These are phyloP conservation scores for Scenedesmus sp. DNA, from an alignment of 163 green algal species.

Conservation along the genomic window DNA sequence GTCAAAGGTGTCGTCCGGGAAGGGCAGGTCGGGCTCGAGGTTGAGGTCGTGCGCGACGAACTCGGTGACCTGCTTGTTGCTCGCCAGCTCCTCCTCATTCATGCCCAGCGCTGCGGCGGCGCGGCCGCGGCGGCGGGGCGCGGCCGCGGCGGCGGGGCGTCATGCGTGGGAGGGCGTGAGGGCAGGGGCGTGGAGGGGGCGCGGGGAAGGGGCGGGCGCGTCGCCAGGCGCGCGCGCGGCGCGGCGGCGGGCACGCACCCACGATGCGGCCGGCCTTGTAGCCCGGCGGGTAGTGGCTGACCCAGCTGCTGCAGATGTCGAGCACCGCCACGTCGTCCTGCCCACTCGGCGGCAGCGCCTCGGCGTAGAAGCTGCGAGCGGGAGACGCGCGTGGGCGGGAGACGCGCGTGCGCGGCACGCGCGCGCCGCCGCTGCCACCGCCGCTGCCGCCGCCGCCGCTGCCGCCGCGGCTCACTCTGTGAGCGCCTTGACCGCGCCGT, in stretches of 20 bases:
- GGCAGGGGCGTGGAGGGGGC: too few relatives aligned
- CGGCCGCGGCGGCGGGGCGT: too few relatives aligned
- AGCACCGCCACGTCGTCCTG: slow-evolving; percentile 76
- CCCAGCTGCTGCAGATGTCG: slow-evolving; percentile 95
- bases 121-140: too few relatives aligned
- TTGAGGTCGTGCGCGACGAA: slow-evolving; percentile 79
- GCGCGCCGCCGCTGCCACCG: too few relatives aligned
- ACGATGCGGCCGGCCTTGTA: slow-evolving; percentile 65
- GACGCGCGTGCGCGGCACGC: not conserved
- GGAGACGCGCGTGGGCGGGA: not conserved
- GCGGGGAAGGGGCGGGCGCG: too few relatives aligned
- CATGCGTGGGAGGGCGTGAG: too few relatives aligned
- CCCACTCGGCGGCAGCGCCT: slow-evolving; percentile 71
- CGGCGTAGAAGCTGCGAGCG: slow-evolving; percentile 58
- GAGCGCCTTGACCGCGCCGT: slow-evolving; percentile 89
- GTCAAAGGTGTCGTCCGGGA: slow-evolving; percentile 89
- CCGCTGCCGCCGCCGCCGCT: too few relatives aligned
- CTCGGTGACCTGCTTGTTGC: slow-evolving; percentile 66
- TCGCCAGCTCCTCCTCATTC: slow-evolving; percentile 86
- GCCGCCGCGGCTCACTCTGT: slow-evolving; percentile 71
- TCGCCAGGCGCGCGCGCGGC: not conserved
- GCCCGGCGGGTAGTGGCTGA: slow-evolving; percentile 88
- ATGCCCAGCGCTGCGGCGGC: slow-evolving; percentile 82
- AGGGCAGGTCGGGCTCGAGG: slow-evolving; percentile 80
- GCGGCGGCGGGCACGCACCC: slow-evolving; percentile 34